phyloP scores from a whole-genome alignment of 2,329 filamentous ascomycete species.

The Ophiostoma montium region DNA sequence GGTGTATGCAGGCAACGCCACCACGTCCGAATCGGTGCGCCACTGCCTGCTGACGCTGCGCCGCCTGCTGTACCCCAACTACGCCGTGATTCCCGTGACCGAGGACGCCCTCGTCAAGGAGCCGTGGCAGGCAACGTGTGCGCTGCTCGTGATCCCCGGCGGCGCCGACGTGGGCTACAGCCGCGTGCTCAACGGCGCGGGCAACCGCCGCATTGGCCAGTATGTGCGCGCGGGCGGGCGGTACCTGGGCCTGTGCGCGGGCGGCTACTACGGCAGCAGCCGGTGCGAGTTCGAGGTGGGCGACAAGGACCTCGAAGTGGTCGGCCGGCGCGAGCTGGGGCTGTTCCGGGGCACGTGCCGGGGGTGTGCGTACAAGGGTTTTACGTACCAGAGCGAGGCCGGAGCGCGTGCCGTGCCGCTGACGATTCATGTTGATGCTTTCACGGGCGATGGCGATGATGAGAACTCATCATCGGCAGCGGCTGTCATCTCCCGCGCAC shows the following conservation, averaged over 20 bases:
- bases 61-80: slow-evolving; percentile 73
- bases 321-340: slow-evolving; percentile 68
- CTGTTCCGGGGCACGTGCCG: slow-evolving; percentile 83
- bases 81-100: slow-evolving; percentile 78
- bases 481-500: slow-evolving; percentile 14
- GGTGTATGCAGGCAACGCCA: slow-evolving; percentile 76
- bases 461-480: no score
- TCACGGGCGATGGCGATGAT: slow-evolving; percentile 22
- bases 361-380: slow-evolving; percentile 77
- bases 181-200: slow-evolving; percentile 70
- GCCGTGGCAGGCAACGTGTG: slow-evolving; percentile 78
- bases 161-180: slow-evolving; percentile 92
- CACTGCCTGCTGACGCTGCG: slow-evolving; percentile 82
- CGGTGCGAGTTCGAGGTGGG: slow-evolving; percentile 88
- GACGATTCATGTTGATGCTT: slow-evolving; percentile 44
- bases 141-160: slow-evolving; percentile 80
- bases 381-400: slow-evolving; percentile 76
- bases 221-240: slow-evolving; percentile 75
- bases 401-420: slow-evolving; percentile 64
- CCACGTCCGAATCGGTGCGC: slow-evolving; percentile 74
- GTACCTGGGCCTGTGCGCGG: slow-evolving; percentile 87
- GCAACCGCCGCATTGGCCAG: slow-evolving; percentile 70
- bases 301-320: slow-evolving; percentile 64
- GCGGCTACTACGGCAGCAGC: slow-evolving; percentile 75
- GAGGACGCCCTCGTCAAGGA: slow-evolving; percentile 73